Evolutionary conservation across 352 stramenopile species (phyloP), one percentile per base, ranked within the genome.

Genomic region (Saprolegnia diclina): DNA sequence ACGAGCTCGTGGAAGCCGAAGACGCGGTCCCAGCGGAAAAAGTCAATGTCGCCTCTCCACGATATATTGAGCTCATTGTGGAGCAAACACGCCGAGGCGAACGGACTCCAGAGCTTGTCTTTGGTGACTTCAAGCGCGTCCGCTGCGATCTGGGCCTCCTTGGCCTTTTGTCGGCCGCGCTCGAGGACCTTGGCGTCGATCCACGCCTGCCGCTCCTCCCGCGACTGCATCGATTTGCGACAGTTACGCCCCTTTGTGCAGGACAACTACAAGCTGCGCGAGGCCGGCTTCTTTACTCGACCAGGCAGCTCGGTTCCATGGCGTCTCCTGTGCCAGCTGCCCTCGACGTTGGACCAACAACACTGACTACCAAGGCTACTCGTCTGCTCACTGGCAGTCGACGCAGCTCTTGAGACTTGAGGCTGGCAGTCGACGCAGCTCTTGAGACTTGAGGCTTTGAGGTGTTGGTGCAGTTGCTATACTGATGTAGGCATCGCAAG

Each of bases 11-110:
- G 52, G 7, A 88, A 72, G 0, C 26, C 56, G 4, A 85, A 38
- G 21, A 89, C 80, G 37, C 76, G 73, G 14, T 75, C 54, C 81
- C 79, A 91, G 0, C 69, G 70, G 44, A 91, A 89, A 40, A 87
- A 80, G 0, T 79, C 77, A 10, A 76, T 67, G 26, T 76, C 73
- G 29, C 85, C 54, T 57, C 89, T 85, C 81, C 83, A 91, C 1
- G 83, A 79, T 16, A 91, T 73, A 37, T 91, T 91, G 57, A 91
- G 75, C 56, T 89, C 81, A 48, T 79, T 78, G 0, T 76, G 78
- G 16, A 71, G 54, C 24, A 71, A 73, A 7, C 76, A 74, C 38
- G 82, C 59, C 11, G 56, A 72, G 0, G 75, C 56, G 59, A 81
- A 88, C 9, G 81, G 79, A 35, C 66, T 74, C 83, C 83, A 91